Evolutionary conservation across 768 basidiomycete species (phyloP).

Genomic region (Amanita brunnescens): DNA sequence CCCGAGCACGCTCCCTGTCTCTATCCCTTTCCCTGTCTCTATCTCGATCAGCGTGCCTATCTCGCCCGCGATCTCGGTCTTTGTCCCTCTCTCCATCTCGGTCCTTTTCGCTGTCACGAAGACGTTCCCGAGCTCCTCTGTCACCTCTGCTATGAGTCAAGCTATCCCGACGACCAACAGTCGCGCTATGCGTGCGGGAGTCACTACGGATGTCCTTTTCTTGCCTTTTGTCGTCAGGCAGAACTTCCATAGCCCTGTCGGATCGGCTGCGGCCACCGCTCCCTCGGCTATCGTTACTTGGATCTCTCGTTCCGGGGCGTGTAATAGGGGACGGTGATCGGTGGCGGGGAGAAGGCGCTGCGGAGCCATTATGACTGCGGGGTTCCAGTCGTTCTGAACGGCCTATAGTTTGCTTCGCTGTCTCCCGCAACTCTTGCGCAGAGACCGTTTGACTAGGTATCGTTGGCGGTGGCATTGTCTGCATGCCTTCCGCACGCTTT

Average conservation of each 20-base stretch:
- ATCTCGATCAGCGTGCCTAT: conserved; percentile 39
- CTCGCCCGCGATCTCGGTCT: conserved; percentile 36
- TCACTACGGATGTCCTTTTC: conserved; percentile 48
- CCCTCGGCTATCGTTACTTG: conserved; percentile 62
- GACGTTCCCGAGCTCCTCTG: conserved; percentile 37
- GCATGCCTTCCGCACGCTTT: conserved; percentile 29
- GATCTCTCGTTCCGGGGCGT: conserved; percentile 59
- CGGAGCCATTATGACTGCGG: conserved; percentile 42
- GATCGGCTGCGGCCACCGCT: conserved; percentile 57
- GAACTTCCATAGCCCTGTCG: conserved; percentile 40
- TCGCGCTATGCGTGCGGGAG: conserved; percentile 29
- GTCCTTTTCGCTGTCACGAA: conserved; percentile 30
- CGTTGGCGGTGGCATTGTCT: conserved; percentile 68
- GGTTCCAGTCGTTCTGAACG: conserved; percentile 35
- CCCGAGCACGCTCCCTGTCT: conserved; percentile 46
- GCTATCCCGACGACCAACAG: conserved; percentile 37
- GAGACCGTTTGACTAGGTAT: conserved; percentile 72
- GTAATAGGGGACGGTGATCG: conserved; percentile 61
- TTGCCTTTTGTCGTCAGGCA: conserved; percentile 41
- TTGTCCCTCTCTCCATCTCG: conserved; percentile 33
- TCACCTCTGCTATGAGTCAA: conserved; percentile 46
- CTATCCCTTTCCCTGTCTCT: conserved; percentile 37
- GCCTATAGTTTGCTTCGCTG: conserved; percentile 58
- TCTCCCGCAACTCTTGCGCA: conserved; percentile 74
- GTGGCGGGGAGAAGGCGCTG: conserved; percentile 48